A percentile compares a stretch with the other conserved stretches of the same genome.
Evolutionary conservation across 768 basidiomycete species (phyloP).

Genomic region (Mycena vitilis): DNA sequence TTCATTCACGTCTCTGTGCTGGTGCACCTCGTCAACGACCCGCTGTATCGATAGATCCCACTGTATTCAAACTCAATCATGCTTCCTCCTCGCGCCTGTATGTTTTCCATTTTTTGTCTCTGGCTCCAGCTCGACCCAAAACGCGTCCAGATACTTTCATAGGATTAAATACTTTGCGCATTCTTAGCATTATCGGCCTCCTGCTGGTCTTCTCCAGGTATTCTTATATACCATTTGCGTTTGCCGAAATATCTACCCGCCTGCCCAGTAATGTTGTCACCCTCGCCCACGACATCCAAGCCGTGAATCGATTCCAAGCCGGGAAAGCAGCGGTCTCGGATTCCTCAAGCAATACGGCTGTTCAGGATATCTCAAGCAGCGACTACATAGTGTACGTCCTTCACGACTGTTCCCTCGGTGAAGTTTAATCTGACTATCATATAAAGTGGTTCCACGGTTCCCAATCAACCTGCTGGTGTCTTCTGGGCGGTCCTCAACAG

Average conservation of each 20-base stretch:
- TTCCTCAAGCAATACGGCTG: conserved; percentile 42
- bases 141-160: conserved; percentile 68
- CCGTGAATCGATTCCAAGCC: conserved; percentile 74
- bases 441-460: conserved; percentile 80
- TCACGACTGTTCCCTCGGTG: not conserved
- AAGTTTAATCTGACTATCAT: not conserved
- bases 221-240: no score
- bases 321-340: conserved; percentile 42
- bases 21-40: conserved; percentile 33
- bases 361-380: conserved; percentile 56
- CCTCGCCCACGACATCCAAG: conserved; percentile 78
- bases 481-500: conserved; percentile 94
- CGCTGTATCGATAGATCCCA: conserved; percentile 33
- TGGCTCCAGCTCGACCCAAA: not conserved
- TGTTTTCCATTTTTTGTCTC: conserved; percentile 37
- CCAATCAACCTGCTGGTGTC: conserved; percentile 80
- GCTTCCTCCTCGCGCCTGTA: conserved; percentile 62
- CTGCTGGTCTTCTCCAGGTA: conserved; percentile 74
- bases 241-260: no score
- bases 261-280: conserved; percentile 73
- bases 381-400: conserved; percentile 81
- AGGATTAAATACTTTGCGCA: conserved; percentile 81
- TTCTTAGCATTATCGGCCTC: conserved; percentile 83
- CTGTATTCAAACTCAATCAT: conserved; percentile 40
- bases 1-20: conserved; percentile 36